These are phyloP conservation scores for Lasiosphaeris hirsuta DNA, from an alignment of 495 filamentous ascomycete genomes.

Conservation along the genomic window DNA sequence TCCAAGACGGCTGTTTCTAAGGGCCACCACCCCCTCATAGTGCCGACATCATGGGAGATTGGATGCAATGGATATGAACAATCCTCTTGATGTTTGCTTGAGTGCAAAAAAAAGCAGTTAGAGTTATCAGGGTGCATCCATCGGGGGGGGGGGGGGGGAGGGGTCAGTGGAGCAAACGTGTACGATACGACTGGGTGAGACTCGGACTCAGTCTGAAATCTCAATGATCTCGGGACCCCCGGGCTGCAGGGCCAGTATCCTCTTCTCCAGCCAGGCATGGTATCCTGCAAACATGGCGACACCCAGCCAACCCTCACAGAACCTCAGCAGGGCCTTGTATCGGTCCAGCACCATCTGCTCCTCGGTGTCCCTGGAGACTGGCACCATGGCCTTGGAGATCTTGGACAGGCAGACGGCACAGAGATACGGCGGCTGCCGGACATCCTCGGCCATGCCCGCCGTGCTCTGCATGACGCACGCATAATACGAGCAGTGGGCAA, in stretches of 20 bases:
- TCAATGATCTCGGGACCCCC: no score
- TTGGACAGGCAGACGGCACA: constrained; percentile 63
- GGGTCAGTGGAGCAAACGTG: no score
- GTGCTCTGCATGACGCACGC: constrained; percentile 69
- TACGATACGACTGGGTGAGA: no score
- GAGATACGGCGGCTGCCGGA: constrained; percentile 62
- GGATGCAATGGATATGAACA: no score
- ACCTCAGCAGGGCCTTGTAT: constrained; percentile 42
- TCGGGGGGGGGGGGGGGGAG: no score
- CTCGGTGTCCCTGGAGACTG: constrained; percentile 17
- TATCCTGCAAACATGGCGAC: constrained; percentile 44
- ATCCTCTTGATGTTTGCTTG: no score
- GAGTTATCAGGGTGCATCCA: no score
- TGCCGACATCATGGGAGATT: no score
- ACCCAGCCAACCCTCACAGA: constrained; percentile 40
- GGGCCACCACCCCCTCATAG: no score
- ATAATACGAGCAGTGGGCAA: constrained; percentile 66
- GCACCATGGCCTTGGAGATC: constrained; percentile 32
- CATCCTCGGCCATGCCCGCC: constrained; percentile 57
- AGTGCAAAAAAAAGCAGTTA: no score
- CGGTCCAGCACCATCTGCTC: constrained; percentile 31
- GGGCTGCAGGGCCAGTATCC: constrained; percentile 6
- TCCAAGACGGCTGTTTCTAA: no score
- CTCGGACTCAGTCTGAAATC: no score
- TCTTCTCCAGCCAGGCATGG: constrained; percentile 35